Evolutionary conservation across 2,329 filamentous ascomycete species (phyloP).

Genomic region (Fusarium algeriense): DNA sequence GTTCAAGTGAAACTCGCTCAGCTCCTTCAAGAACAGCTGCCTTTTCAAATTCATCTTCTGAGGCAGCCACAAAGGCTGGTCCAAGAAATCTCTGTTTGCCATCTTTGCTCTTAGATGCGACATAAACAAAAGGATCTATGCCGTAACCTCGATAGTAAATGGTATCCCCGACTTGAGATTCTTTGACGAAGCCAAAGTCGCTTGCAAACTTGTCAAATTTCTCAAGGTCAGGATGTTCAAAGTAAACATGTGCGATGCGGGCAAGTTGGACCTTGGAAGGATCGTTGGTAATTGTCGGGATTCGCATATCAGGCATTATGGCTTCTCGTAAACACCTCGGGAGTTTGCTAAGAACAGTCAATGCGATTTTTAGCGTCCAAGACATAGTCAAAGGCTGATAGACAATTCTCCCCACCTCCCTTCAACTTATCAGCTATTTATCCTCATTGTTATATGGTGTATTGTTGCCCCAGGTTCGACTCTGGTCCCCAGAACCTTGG

Average conservation of each 20-base stretch:
- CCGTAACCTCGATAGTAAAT: not conserved
- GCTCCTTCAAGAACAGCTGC: not conserved
- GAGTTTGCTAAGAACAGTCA: not conserved
- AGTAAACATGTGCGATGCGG: not conserved
- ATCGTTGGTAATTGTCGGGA: not conserved
- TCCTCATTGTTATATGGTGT: accelerated
- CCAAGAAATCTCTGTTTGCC: not conserved
- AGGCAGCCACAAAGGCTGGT: not conserved
- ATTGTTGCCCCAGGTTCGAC: not conserved
- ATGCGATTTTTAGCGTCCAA: not conserved
- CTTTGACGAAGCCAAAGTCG: not conserved
- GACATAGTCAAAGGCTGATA: not conserved
- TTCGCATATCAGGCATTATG: not conserved
- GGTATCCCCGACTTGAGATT: not conserved
- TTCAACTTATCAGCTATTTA: not conserved
- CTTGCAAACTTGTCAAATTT: not conserved
- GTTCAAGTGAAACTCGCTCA: not conserved
- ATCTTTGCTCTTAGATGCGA: not conserved
- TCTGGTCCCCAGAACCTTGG: not conserved
- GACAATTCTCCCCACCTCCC: not conserved
- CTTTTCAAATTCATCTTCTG: not conserved
- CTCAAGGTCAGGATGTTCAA: not conserved
- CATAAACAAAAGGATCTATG: not conserved
- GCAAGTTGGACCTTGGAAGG: not conserved
- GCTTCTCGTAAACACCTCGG: not conserved